Conservation (phyloP, 768 basidiomycete species). For the Podaxis sp. region DNA sequence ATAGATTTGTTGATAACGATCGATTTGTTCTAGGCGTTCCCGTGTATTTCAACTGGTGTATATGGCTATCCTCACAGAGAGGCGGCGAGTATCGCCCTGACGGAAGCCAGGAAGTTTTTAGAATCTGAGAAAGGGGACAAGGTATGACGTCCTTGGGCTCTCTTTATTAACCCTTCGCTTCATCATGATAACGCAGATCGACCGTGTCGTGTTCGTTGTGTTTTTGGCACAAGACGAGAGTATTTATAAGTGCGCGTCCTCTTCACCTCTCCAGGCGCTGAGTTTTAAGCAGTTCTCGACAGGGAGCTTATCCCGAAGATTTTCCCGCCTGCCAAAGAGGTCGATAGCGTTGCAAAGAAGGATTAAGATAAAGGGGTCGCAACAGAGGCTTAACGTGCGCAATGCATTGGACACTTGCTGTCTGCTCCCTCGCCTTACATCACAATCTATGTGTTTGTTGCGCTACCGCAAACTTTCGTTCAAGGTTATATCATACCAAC, state of each 20-base stretch:
- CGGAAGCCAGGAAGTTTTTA: constrained; percentile 53
- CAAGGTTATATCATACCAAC: not conserved
- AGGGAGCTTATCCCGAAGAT: constrained; percentile 59
- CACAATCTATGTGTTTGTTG: not conserved
- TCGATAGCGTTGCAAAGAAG: not conserved
- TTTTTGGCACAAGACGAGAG: constrained; percentile 64
- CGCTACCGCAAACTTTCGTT: not conserved
- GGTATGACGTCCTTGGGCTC: constrained; percentile 31
- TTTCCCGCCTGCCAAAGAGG: constrained; percentile 45
- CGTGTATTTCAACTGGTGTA: constrained; percentile 76
- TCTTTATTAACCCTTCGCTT: not conserved
- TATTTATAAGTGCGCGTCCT: constrained; percentile 59
- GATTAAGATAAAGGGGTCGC: not conserved
- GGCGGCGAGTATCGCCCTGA: constrained; percentile 71
- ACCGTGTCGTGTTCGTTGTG: constrained; percentile 74
- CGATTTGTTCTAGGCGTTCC: constrained; percentile 59
- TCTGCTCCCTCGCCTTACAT: not conserved
- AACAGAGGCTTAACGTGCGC: not conserved
- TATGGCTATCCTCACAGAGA: constrained; percentile 77
- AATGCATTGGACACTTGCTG: not conserved
- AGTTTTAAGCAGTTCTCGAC: constrained; percentile 1
- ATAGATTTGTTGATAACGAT: not conserved
- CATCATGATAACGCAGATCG: constrained; percentile 41
- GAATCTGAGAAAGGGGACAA: constrained; percentile 51
- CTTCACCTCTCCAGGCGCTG: not conserved